Conservation (phyloP, 768 basidiomycete species). For the Hemileccinum impolitum region DNA sequence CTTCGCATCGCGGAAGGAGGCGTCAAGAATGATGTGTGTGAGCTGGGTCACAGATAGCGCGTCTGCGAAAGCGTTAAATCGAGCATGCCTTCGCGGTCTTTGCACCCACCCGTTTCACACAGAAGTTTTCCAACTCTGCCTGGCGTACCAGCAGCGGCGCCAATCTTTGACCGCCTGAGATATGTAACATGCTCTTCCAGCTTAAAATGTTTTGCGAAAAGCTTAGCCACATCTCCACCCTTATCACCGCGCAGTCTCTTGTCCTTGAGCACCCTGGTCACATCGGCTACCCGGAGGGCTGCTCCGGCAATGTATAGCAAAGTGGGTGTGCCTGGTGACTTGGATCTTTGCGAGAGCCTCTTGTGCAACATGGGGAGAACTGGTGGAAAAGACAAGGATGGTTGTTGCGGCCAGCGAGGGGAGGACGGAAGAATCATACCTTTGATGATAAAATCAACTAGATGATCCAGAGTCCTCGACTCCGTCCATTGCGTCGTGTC, state of each 20-base stretch:
- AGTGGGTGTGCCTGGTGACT: constrained; percentile 80
- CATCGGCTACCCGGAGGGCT: constrained; percentile 90
- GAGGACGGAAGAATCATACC: constrained; percentile 41
- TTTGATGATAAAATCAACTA: constrained; percentile 74
- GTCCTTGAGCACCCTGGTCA: constrained; percentile 70
- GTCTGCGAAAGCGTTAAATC: constrained; percentile 42
- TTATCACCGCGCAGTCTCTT: constrained; percentile 72
- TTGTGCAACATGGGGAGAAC: constrained; percentile 65
- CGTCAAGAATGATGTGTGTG: constrained; percentile 81
- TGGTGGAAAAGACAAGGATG: constrained; percentile 23
- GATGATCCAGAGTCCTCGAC: constrained; percentile 64
- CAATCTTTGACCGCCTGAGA: constrained; percentile 81
- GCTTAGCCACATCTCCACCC: constrained; percentile 88
- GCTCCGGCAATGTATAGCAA: constrained; percentile 81
- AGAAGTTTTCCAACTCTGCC: constrained; percentile 85
- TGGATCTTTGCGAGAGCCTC: constrained; percentile 72
- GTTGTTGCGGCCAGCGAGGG: not conserved
- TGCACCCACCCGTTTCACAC: constrained; percentile 57
- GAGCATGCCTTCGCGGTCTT: not conserved
- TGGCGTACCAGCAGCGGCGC: constrained; percentile 89
- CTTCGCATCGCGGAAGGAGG: constrained; percentile 72
- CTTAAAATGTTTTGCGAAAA: constrained; percentile 96
- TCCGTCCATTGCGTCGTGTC: constrained; percentile 76
- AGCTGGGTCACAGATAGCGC: constrained; percentile 69
- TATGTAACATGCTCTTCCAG: constrained; percentile 82